Percentiles rank a stretch among this genome's conserved stretches.
Conservation (phyloP, 129 eudicot genomes). For the Centella asiatica region DNA sequence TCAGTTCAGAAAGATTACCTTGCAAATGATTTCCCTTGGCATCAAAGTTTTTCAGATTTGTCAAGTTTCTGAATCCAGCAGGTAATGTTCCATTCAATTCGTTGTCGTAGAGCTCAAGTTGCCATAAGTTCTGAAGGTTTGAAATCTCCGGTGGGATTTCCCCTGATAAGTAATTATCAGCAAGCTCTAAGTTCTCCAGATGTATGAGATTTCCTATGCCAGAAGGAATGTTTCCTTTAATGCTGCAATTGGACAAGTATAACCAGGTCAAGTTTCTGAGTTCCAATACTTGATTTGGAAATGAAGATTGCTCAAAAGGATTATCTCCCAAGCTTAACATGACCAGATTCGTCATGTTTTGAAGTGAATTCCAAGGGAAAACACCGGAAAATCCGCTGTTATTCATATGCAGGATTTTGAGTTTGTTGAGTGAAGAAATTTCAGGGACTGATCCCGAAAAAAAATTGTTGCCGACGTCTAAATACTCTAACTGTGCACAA, state of each 20-base stretch:
- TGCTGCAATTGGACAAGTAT: slow-evolving; percentile 69
- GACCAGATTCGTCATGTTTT: slow-evolving; percentile 34
- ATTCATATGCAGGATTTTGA: slow-evolving; percentile 45
- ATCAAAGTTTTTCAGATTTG: slow-evolving; percentile 31
- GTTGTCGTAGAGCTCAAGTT: slow-evolving; percentile 40
- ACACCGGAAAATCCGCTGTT: slow-evolving; percentile 52
- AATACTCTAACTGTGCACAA: slow-evolving; percentile 44
- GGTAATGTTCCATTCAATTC: slow-evolving; percentile 33
- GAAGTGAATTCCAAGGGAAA: slow-evolving; percentile 69
- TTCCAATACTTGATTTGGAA: slow-evolving; percentile 39
- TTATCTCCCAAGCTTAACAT: slow-evolving; percentile 78
- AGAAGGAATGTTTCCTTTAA: slow-evolving; percentile 60
- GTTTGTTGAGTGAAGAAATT: slow-evolving; percentile 37
- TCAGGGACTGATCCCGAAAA: slow-evolving; percentile 55
- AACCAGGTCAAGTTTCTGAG: slow-evolving; percentile 53
- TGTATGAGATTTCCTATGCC: slow-evolving; percentile 54
- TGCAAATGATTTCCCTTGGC: slow-evolving; percentile 24
- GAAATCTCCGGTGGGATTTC: slow-evolving; percentile 53
- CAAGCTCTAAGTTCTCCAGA: slow-evolving; percentile 50
- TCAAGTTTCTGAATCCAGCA: slow-evolving; percentile 28
- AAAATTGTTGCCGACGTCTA: slow-evolving; percentile 70
- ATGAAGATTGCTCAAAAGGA: slow-evolving; percentile 40
- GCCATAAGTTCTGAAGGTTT: slow-evolving; percentile 47
- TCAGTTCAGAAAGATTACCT: slow-evolving; percentile 32
- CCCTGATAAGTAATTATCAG: slow-evolving; percentile 48